These are phyloP conservation scores for Arthrobotrys entomopaga DNA, from an alignment of 2,329 filamentous ascomycete genomes.

Conservation along the genomic window DNA sequence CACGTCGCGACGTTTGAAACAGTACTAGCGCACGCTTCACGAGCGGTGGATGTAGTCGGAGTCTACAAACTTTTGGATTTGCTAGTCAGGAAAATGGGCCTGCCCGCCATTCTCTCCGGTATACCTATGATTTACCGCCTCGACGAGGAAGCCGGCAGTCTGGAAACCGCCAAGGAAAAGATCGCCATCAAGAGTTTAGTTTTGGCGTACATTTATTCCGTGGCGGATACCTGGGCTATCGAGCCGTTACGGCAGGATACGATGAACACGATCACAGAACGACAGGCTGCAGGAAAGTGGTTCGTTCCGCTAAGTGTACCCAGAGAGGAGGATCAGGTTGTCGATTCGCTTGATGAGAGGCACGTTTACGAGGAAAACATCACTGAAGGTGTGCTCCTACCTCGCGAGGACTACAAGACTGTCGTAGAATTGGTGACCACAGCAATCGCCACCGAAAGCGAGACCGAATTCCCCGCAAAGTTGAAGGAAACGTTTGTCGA, in stretches of 20 bases:
- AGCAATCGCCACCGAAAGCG: constrained; percentile 61
- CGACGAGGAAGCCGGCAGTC: constrained; percentile 80
- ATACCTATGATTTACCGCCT: constrained; percentile 89
- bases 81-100: constrained; percentile 79
- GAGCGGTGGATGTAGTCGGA: constrained; percentile 78
- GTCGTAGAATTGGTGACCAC: constrained; percentile 59
- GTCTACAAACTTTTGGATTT: constrained; percentile 80
- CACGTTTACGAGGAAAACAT: constrained; percentile 74
- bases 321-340: constrained; percentile 64
- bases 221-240: constrained; percentile 81
- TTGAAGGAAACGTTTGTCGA: constrained; percentile 80
- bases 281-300: constrained; percentile 81
- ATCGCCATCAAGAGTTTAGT: constrained; percentile 84
- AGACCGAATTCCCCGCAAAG: constrained; percentile 71
- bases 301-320: constrained; percentile 78
- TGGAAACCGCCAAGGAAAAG: constrained; percentile 75
- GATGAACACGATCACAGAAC: constrained; percentile 77
- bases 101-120: constrained; percentile 81
- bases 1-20: constrained; percentile 92
- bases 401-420: constrained; percentile 64
- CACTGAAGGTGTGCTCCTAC: constrained; percentile 72
- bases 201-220: constrained; percentile 86
- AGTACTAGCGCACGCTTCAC: constrained; percentile 76
- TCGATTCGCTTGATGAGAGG: constrained; percentile 64
- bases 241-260: constrained; percentile 78